Percentiles rank a stretch among this genome's conserved stretches.
These are phyloP conservation scores for Cyberlindnera bimundalis DNA, from an alignment of 805 yeast species.

Conservation along the genomic window DNA sequence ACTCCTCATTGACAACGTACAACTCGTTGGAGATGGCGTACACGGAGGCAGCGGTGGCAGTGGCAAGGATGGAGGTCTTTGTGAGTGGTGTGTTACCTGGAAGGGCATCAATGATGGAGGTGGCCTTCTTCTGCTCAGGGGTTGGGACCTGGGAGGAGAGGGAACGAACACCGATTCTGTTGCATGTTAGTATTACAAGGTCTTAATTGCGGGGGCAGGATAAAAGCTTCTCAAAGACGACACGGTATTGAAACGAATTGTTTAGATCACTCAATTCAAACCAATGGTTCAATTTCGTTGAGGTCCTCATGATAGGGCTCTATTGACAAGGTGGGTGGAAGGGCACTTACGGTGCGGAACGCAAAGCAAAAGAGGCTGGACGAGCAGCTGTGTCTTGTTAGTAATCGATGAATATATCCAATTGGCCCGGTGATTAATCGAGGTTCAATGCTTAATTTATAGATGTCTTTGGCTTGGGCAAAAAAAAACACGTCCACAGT, in stretches of 20 bases:
- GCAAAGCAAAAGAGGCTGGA: conserved; percentile 30
- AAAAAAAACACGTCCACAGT: too few species aligned
- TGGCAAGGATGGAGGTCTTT: conserved; percentile 93
- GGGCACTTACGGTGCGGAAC: conserved; percentile 32
- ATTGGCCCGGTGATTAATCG: too few species aligned
- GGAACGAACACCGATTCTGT: conserved; percentile 54
- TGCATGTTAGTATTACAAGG: conserved; percentile 9
- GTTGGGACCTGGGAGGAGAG: conserved; percentile 52
- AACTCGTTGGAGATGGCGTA: conserved; percentile 94
- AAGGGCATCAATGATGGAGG: conserved; percentile 82
- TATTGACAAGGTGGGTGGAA: too few species aligned
- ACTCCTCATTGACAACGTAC: conserved; percentile 91
- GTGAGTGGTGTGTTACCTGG: conserved; percentile 88
- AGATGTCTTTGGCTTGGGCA: too few species aligned
- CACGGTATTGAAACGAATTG: too few species aligned
- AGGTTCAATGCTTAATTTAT: too few species aligned
- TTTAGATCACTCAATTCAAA: too few species aligned
- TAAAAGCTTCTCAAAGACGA: too few species aligned
- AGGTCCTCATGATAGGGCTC: too few species aligned
- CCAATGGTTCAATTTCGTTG: too few species aligned
- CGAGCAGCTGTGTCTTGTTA: conserved; percentile 19
- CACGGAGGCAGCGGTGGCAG: conserved; percentile 89
- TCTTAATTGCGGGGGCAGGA: too few species aligned
- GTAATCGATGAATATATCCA: too few species aligned
- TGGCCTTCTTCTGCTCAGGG: conserved; percentile 87